Conservation (phyloP, 768 basidiomycete species). For the Arthromyces matolae region DNA sequence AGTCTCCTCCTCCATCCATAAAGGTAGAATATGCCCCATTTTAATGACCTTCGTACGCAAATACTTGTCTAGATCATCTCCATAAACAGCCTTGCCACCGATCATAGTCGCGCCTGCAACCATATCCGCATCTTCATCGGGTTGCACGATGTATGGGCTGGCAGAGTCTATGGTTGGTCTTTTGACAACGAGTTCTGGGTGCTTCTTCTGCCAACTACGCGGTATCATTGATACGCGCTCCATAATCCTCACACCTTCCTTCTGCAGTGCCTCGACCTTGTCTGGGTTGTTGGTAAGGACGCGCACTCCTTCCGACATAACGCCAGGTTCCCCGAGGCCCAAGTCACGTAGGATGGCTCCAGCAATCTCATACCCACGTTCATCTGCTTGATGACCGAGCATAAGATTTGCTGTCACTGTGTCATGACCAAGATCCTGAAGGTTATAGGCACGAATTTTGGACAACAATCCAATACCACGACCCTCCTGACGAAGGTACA, state of each 20-base stretch:
- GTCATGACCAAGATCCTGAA: constrained; percentile 96
- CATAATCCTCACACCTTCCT: constrained; percentile 73
- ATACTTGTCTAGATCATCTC: constrained; percentile 91
- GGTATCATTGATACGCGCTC: constrained; percentile 96
- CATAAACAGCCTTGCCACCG: constrained; percentile 70
- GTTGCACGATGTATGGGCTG: constrained; percentile 17
- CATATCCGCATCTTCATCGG: constrained; percentile 35
- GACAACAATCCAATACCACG: constrained; percentile 94
- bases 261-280: constrained; percentile 84
- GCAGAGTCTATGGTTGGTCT: constrained; percentile 14
- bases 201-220: constrained; percentile 69
- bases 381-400: constrained; percentile 92
- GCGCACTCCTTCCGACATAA: constrained; percentile 51
- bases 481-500: constrained; percentile 97
- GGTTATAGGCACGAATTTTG: constrained; percentile 95
- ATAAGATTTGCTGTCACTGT: constrained; percentile 97
- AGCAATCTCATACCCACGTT: constrained; percentile 90
- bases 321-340: constrained; percentile 53
- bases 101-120: constrained; percentile 72
- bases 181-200: constrained; percentile 28
- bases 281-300: constrained; percentile 98
- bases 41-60: constrained; percentile 91
- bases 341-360: constrained; percentile 87
- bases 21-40: constrained; percentile 92
- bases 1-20: constrained; percentile 42